Evolutionary conservation across 1,139 yeast species (phyloP).

Genomic region (Geotrichum fermentans): DNA sequence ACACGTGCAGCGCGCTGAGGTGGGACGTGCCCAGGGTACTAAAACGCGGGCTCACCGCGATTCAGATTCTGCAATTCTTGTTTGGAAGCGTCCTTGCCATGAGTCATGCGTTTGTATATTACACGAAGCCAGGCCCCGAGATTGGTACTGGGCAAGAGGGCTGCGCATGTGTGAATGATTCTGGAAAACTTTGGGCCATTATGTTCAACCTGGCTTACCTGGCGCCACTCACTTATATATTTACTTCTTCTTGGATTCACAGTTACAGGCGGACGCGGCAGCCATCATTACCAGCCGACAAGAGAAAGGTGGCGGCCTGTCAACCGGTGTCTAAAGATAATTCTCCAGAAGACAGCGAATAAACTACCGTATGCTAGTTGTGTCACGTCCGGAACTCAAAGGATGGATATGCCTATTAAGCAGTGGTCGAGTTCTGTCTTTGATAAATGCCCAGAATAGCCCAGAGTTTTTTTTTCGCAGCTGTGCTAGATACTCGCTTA

Average conservation of each 20-base stretch:
- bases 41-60: conserved; percentile 58
- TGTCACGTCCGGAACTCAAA: no score
- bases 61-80: conserved; percentile 70
- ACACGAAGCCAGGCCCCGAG: no score
- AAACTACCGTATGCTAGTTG: no score
- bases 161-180: conserved; percentile 52
- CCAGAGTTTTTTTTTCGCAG: no score
- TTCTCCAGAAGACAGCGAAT: no score
- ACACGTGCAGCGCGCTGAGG: conserved; percentile 57
- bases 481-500: no score
- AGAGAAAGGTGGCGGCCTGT: neutral
- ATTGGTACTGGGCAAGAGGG: conserved; percentile 24
- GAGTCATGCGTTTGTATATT: conserved; percentile 57
- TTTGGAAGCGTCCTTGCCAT: conserved; percentile 66
- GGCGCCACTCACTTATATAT: conserved; percentile 65
- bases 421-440: no score
- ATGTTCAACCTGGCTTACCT: conserved; percentile 60
- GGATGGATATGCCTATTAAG: no score
- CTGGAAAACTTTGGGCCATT: conserved; percentile 62
- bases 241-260: conserved; percentile 65
- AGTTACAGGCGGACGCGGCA: conserved; percentile 43
- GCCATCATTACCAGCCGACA: conserved; percentile 8
- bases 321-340: no score
- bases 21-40: conserved; percentile 54
- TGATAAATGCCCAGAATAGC: no score